A percentile compares a stretch with the other conserved stretches of the same genome.
Conservation (phyloP, 225 moss, liverwort and hornwort genomes). For the Rhytidiadelphus loreus region DNA sequence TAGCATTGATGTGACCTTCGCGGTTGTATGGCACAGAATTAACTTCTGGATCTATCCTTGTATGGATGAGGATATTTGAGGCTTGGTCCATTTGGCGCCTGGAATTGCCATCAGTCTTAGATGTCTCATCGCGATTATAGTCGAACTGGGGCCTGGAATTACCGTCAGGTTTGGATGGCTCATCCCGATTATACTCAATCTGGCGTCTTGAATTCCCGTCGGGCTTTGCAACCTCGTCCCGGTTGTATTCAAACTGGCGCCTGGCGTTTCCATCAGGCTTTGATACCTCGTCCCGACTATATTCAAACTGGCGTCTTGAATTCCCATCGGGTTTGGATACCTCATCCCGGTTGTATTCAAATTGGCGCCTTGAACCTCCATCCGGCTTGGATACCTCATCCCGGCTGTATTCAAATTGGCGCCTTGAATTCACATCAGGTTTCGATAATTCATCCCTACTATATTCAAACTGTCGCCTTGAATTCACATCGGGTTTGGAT, state of each 20-base stretch:
- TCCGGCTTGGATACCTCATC: not conserved
- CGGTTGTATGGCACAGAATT: slow-evolving; percentile 63
- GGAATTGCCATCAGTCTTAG: slow-evolving; percentile 8
- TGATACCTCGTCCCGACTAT: not conserved
- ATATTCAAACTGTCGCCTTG: slow-evolving; percentile 10
- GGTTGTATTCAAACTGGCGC: not conserved
- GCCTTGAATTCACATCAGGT: not conserved
- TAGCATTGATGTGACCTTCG: slow-evolving; percentile 93
- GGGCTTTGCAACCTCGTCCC: not conserved
- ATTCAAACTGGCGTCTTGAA: slow-evolving; percentile 7
- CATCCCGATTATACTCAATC: slow-evolving; percentile 1
- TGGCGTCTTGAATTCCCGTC: slow-evolving; percentile 22
- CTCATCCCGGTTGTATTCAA: slow-evolving; percentile 14
- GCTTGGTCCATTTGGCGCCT: slow-evolving; percentile 30
- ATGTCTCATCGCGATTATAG: slow-evolving; percentile 12
- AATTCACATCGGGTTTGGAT: slow-evolving; percentile 7
- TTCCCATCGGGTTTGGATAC: not conserved
- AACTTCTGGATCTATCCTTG: slow-evolving; percentile 58
- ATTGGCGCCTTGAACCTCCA: not conserved
- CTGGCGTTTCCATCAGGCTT: not conserved
- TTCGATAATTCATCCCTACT: slow-evolving; percentile 20
- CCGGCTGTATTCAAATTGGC: slow-evolving; percentile 10
- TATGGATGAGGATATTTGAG: slow-evolving; percentile 7
- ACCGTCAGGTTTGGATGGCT: slow-evolving; percentile 4
- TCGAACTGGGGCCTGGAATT: slow-evolving; percentile 19